phyloP scores from a whole-genome alignment of 2,329 filamentous ascomycete genomes.

The Calonectria pteridis region DNA sequence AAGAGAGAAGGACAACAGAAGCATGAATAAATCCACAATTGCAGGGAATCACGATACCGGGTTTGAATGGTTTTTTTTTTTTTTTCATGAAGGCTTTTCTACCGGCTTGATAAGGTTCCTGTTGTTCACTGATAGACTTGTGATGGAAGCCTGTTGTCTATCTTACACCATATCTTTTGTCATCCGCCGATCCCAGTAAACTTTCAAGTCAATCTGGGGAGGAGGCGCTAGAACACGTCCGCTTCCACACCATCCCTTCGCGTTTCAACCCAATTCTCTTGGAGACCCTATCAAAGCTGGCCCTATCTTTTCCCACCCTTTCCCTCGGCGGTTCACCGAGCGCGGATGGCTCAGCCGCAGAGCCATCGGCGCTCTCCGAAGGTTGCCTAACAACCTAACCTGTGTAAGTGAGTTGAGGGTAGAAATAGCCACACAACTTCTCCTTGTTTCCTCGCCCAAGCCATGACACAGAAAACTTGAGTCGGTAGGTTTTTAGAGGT shows the following conservation, averaged over 20 bases:
- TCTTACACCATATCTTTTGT: background rate
- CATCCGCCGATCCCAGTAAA: conserved; percentile 3
- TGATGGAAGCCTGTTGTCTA: background rate
- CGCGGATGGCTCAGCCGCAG: conserved; percentile 38
- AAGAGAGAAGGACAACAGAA: background rate
- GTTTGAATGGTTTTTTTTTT: background rate
- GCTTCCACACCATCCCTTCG: conserved; percentile 20
- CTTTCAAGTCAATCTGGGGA: conserved; percentile 11
- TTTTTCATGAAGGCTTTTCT: background rate
- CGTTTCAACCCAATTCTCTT: conserved; percentile 23
- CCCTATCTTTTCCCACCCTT: conserved; percentile 9
- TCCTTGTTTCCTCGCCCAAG: background rate
- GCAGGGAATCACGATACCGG: background rate
- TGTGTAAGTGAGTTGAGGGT: background rate
- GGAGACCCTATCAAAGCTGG: conserved; percentile 23
- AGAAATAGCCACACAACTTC: background rate
- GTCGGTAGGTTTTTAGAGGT: background rate
- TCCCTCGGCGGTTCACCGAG: conserved; percentile 40
- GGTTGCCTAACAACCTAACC: conserved; percentile 14
- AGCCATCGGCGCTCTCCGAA: conserved; percentile 40
- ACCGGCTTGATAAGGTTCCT: background rate
- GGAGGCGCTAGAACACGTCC: conserved; percentile 2
- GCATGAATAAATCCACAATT: background rate
- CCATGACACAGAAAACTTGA: background rate
- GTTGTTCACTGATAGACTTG: background rate